Percentiles rank a stretch among this genome's conserved stretches.
Evolutionary conservation across 805 yeast species (phyloP).

Genomic region (Nakazawaea populi): DNA sequence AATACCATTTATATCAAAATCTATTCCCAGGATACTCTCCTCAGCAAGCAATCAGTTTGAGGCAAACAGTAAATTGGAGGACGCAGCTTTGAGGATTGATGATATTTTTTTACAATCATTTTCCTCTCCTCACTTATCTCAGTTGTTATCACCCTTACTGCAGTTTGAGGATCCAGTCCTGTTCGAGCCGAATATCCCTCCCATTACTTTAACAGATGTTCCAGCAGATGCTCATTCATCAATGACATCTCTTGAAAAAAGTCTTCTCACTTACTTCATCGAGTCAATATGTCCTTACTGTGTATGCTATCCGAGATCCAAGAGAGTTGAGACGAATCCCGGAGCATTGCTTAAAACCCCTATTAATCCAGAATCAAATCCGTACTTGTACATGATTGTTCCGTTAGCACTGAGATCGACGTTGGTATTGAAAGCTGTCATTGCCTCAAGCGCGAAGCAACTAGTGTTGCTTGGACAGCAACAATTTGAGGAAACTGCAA

Average conservation of each 20-base stretch:
- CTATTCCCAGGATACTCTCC: not conserved
- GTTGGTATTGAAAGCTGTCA: constrained; percentile 27
- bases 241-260: constrained; percentile 15
- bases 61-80: not conserved
- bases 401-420: constrained; percentile 30
- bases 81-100: constrained; percentile 5
- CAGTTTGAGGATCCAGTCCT: not conserved
- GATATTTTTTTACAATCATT: constrained; percentile 9
- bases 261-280: constrained; percentile 27
- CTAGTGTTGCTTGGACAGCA: constrained; percentile 23
- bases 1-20: constrained; percentile 2
- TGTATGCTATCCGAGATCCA: constrained; percentile 29
- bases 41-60: not conserved
- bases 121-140: constrained; percentile 1
- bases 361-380: constrained; percentile 25
- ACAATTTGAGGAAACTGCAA: constrained; percentile 22
- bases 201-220: not conserved
- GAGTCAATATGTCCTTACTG: constrained; percentile 31
- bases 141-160: not conserved
- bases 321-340: constrained; percentile 6
- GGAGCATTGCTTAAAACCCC: constrained; percentile 8
- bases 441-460: constrained; percentile 33
- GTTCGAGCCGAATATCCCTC: not conserved
- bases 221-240: constrained; percentile 1
- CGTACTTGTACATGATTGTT: constrained; percentile 30